These are phyloP conservation scores for Chaetomium globosum DNA, from an alignment of 2,329 filamentous ascomycete genomes.

Conservation along the genomic window DNA sequence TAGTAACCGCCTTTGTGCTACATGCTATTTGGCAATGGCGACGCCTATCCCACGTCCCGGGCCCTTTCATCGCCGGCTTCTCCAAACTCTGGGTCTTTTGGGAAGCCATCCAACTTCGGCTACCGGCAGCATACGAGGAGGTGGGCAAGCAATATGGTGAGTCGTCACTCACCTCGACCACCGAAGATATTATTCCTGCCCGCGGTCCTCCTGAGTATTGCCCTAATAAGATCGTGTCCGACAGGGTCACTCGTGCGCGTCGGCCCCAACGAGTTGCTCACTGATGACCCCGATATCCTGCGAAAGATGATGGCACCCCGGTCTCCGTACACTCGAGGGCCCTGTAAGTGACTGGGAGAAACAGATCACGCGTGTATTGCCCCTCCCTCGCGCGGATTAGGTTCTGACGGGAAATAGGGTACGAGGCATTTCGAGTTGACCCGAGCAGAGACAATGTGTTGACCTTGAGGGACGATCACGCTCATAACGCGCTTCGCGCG, in stretches of 20 bases:
- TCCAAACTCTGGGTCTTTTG: neutral
- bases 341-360: neutral
- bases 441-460: constrained; percentile 2
- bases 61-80: neutral
- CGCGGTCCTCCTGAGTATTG: neutral
- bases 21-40: constrained; percentile 1
- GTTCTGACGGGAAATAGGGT: neutral
- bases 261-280: neutral
- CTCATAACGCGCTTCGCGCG: neutral
- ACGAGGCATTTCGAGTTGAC: constrained; percentile 2
- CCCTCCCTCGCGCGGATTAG: neutral
- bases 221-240: neutral
- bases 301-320: constrained; percentile 1
- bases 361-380: neutral
- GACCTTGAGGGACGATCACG: neutral
- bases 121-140: neutral
- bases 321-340: neutral
- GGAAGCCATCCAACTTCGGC: neutral
- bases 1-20: neutral
- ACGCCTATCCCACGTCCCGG: neutral
- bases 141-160: neutral
- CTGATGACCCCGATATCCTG: constrained; percentile 2
- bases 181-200: neutral
- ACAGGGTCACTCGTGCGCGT: constrained; percentile 1
- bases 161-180: neutral